Evolutionary conservation across 768 basidiomycete genomes (phyloP), one percentile per base, ranked within the genome.

Genomic region (Panellus pusillus): DNA sequence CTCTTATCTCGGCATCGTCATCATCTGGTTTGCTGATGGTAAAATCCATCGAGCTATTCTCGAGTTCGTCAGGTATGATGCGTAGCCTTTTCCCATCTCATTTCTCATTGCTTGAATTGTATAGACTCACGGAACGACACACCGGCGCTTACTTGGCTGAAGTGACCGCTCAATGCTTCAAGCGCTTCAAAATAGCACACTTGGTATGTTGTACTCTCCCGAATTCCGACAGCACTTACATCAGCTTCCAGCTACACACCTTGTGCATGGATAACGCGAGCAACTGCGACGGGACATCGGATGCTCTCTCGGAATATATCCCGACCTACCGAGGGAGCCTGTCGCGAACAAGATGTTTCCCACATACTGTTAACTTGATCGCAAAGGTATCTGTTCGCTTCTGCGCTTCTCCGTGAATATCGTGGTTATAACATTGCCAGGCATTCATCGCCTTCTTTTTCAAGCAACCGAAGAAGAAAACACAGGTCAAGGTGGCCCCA

Each of bases 1-100:
- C 9, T 66, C 66, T 7, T 71, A 65, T 48, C 65, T 72, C 14
- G 69, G 71, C 3, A 49, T 71, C 37, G 69, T 69, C 18, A 51
- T 74, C 15, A 45, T 64, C 17, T 68, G 65, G 72, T 64, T 54
- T 60, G 55, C 55, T 2, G 29, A 60, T 14, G 70, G 72, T 2
- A 35, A 37, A 13, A 68, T 72, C 12, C 64, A 68, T 45, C 63
- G 60, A 8, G 49, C 63, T 6, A 62, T 69, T 19, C 60, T 74
- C 3, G 72, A 73, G 42, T 74, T 73, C 52, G 65, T 71, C 14
- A 46, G 62, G 70, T 72, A 50, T 15, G 56, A n/a, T n/a, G n/a
- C n/a, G n/a, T n/a, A n/a, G n/a, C n/a, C n/a, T n/a, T n/a, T 46
- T 47, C 28, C 14, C 13, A 19, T 20, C 20, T 29, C 24, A 31